phyloP scores from a whole-genome alignment of 106 monocot species.

The Phalaenopsis aphrodite region DNA sequence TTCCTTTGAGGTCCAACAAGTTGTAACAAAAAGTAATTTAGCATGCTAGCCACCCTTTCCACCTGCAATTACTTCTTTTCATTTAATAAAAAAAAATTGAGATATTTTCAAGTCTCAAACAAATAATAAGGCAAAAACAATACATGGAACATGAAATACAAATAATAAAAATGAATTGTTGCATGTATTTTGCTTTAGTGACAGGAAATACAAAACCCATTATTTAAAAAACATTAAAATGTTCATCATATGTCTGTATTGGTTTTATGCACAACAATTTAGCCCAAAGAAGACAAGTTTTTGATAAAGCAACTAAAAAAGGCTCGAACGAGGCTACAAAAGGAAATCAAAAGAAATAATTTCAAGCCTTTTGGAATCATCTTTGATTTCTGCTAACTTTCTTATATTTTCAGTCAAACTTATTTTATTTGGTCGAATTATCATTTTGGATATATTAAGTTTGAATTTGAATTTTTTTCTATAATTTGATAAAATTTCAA shows the following conservation, averaged over 20 bases:
- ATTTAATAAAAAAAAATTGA: neutral
- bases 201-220: neutral
- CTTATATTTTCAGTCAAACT: neutral
- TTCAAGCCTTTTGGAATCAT: too few species aligned
- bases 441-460: neutral
- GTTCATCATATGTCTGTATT: neutral
- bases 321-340: too few species aligned
- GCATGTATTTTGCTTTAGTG: neutral
- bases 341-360: too few species aligned
- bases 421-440: neutral
- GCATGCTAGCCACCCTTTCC: slow-evolving; percentile 93
- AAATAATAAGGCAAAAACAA: neutral
- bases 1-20: slow-evolving; percentile 93
- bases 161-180: neutral
- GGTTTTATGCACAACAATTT: too few species aligned
- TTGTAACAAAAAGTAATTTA: slow-evolving; percentile 95
- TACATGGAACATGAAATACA: neutral
- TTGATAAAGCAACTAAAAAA: too few species aligned
- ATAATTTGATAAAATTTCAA: neutral
- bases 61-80: slow-evolving; percentile 38
- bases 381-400: too few species aligned
- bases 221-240: neutral
- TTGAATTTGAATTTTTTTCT: neutral
- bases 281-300: too few species aligned
- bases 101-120: neutral